These are phyloP conservation scores for Triticum turgidum DNA, from an alignment of 176 grass and related monocot species.

Conservation along the genomic window DNA sequence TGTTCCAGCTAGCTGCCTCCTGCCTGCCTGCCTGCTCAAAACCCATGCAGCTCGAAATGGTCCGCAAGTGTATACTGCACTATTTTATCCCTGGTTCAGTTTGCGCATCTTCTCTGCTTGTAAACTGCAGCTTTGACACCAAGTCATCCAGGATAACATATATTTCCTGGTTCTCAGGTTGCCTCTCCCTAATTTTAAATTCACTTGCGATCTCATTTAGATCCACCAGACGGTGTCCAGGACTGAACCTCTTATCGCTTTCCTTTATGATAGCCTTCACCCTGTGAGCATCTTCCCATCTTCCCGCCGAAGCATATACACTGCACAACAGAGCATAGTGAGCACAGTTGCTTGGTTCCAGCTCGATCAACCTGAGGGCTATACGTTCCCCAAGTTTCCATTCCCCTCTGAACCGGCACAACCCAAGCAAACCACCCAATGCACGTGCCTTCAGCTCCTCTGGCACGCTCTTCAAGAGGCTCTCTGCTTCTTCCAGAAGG, in stretches of 20 bases:
- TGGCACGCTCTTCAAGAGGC: slow-evolving; percentile 36
- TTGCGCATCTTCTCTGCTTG: neutral
- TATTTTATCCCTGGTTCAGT: slow-evolving; percentile 11
- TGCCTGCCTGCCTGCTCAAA: neutral
- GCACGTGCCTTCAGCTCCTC: slow-evolving; percentile 46
- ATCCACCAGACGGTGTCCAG: slow-evolving; percentile 56
- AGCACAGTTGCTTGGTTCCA: slow-evolving; percentile 52
- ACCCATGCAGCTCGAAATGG: neutral
- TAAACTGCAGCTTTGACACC: slow-evolving; percentile 11
- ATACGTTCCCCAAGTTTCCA: slow-evolving; percentile 61
- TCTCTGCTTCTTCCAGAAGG: slow-evolving; percentile 39
- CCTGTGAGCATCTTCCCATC: slow-evolving; percentile 57
- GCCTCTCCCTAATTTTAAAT: slow-evolving; percentile 44
- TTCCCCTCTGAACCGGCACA: slow-evolving; percentile 54
- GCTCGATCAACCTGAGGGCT: slow-evolving; percentile 58
- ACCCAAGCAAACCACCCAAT: slow-evolving; percentile 56
- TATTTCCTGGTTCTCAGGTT: slow-evolving; percentile 43
- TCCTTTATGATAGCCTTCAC: slow-evolving; percentile 57
- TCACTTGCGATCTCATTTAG: slow-evolving; percentile 54
- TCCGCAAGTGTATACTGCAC: neutral
- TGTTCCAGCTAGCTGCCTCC: neutral
- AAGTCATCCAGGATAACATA: slow-evolving; percentile 58
- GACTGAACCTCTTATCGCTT: slow-evolving; percentile 34
- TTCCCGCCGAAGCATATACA: slow-evolving; percentile 67
- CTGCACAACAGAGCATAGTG: slow-evolving; percentile 58